Base-by-base conservation (phyloP, 306 rosid species). In the Coriaria nepalensis region DNA sequence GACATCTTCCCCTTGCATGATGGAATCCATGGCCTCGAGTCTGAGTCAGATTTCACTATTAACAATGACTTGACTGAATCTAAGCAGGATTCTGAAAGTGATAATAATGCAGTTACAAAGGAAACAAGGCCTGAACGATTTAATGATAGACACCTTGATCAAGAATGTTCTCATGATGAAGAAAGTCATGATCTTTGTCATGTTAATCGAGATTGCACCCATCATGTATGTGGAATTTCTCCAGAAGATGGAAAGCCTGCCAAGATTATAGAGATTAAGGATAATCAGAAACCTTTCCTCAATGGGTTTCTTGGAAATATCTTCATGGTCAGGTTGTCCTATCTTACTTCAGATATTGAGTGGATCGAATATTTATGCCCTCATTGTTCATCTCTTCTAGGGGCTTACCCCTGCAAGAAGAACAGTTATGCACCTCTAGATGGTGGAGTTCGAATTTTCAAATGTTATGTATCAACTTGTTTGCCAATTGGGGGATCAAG, bases 241-340 rank as follows among this genome's bases (percentile, higher is more conserved):
- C n/a, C 49, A 33, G 57, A 64, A 55, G 59, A 61, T 54, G 43
- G 33, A 52, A 60, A 57, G 41, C 53, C 70, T 36, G 35, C 50
- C 29, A 45, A 63, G 46, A 61, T 47, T 35, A n/a, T 33, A 13
- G 73, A 75, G 70, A 59, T 81, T 39, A 57, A 56, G 54, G 80
- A 49, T 43, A 69, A 69, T 61, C 82, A 76, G 46, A 73, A 70
- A 55, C 58, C 79, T n/a, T 67, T 90, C 11, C 80, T 84, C 50
- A 79, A 85, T 64, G 95, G 95, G 42, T 85, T 66, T 72, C 94
- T 90, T 75, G 97, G 72, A 67, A 92, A 79, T 67, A 55, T 77
- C 47, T 90, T 90, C 74, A 90, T 90, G 92, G 92, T 85, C 49
- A 81, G 84, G 59, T 72, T 71, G 42, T 81, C 90, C 67, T 72